A percentile compares a stretch with the other conserved stretches of the same genome.
These are phyloP conservation scores for Penicillium fimorum DNA, from an alignment of 495 filamentous ascomycete genomes.

Conservation along the genomic window DNA sequence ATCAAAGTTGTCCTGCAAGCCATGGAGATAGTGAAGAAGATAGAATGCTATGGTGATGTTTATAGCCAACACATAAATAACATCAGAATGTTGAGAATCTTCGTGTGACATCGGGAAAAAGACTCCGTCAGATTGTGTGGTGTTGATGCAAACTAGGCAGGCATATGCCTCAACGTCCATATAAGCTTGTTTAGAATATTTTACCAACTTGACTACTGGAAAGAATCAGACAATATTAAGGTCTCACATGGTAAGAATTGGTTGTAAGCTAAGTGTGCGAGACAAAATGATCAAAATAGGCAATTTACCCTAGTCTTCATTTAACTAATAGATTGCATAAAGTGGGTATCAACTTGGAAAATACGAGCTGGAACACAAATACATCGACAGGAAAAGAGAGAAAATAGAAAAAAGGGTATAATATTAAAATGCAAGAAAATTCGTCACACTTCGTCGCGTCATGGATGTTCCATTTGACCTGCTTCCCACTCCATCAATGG, in stretches of 20 bases:
- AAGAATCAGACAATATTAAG: neutral
- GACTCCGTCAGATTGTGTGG: constrained; percentile 9
- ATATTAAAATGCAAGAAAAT: constrained; percentile 18
- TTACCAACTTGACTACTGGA: neutral
- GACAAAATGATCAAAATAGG: constrained; percentile 7
- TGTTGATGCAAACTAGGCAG: neutral
- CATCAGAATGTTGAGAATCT: constrained; percentile 1
- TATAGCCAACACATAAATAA: neutral
- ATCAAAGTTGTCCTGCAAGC: neutral
- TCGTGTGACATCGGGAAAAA: constrained; percentile 23
- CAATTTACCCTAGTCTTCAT: constrained; percentile 9
- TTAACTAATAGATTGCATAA: constrained; percentile 10
- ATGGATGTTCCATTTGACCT: constrained; percentile 3
- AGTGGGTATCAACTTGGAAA: constrained; percentile 14
- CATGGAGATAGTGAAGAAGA: neutral
- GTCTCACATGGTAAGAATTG: neutral
- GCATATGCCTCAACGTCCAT: neutral
- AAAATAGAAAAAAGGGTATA: constrained; percentile 12
- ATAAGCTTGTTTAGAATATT: neutral
- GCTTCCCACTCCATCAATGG: constrained; percentile 9
- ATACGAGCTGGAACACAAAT: constrained; percentile 2
- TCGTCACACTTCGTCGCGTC: constrained; percentile 31
- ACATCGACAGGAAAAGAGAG: neutral
- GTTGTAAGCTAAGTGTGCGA: constrained; percentile 3
- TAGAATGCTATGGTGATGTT: neutral